These are phyloP conservation scores for Phellopilus nigrolimitatus DNA, from an alignment of 1,284 basidiomycete genomes.

Conservation along the genomic window DNA sequence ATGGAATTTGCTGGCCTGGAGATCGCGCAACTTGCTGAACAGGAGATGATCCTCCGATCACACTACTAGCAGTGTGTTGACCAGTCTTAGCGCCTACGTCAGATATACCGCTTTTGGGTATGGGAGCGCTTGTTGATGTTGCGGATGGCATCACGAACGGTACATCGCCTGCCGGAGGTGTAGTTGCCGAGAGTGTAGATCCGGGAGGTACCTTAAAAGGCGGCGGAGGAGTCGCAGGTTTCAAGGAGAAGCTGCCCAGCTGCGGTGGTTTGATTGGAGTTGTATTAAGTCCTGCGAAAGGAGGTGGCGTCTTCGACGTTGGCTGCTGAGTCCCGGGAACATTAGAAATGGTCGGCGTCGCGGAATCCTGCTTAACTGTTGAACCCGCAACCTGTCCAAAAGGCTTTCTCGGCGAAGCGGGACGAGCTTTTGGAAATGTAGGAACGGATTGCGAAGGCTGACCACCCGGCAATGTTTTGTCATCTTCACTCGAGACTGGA, in stretches of 20 bases:
- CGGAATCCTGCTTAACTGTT: constrained; percentile 7
- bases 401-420: constrained; percentile 34
- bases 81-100: background rate
- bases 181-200: constrained; percentile 1
- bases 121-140: background rate
- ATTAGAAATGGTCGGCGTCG: background rate
- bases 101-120: background rate
- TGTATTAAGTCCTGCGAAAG: background rate
- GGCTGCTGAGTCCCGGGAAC: background rate
- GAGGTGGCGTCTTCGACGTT: background rate
- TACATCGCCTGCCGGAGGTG: constrained; percentile 2
- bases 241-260: background rate
- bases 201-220: constrained; percentile 15
- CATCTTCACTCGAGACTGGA: constrained; percentile 41
- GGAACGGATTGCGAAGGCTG: constrained; percentile 16
- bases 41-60: background rate
- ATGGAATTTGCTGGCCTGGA: background rate
- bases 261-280: constrained; percentile 1
- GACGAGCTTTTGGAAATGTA: constrained; percentile 26
- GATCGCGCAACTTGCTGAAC: constrained; percentile 2
- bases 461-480: constrained; percentile 20
- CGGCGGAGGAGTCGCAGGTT: background rate
- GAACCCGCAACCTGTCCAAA: constrained; percentile 25
- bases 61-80: background rate
- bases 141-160: constrained; percentile 17